Base-by-base conservation (phyloP, 1,284 basidiomycete species). In the Boletus sp. region DNA sequence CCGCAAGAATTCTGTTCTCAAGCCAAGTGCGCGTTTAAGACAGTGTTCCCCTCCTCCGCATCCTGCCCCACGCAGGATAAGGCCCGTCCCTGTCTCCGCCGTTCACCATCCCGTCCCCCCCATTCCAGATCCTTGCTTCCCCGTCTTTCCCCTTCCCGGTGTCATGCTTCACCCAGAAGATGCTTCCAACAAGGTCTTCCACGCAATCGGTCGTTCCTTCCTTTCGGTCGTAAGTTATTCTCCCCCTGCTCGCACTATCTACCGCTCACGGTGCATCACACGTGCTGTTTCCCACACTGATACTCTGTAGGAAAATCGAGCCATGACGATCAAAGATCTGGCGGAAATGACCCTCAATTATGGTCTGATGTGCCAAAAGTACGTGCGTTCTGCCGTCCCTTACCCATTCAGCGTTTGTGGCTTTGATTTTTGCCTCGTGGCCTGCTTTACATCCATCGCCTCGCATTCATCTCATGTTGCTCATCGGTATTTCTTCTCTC, bases 241-340 rank as follows among this genome's bases (percentile, higher is more conserved):
- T 32, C 49, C 32, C 7, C 46, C 48, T 50, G 32, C 32, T 50
- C 43, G 20, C 36, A 44, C 13, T 46, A 49, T 48, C 51, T 54
- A 20, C 34, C 17, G 4, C 60, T 52, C 49, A 48, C 41, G 19
- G 27, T 51, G n/a, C 39, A 34, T 32, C 32, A 38, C 64, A 50
- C 51, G 36, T 55, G 36, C 29, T 30, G 12, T 43, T 25, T 50
- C 44, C 46, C 41, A 41, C 32, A 19, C 26, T 20, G 17, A 30
- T 27, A 30, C 45, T 40, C 39, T 49, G 45, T 48, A 86, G 83
- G 77, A 83, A 62, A 88, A 88, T 66, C 78, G 83, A 41, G 85
- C 85, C 35, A 85, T 88, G 81, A 88, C 85, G 36, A 82, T 88
- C 69, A 88, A 88, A 64, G 85, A 88, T 69, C 78, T 88, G 46